Conservation (phyloP, 805 yeast genomes). For the Teunomyces panamensis region DNA sequence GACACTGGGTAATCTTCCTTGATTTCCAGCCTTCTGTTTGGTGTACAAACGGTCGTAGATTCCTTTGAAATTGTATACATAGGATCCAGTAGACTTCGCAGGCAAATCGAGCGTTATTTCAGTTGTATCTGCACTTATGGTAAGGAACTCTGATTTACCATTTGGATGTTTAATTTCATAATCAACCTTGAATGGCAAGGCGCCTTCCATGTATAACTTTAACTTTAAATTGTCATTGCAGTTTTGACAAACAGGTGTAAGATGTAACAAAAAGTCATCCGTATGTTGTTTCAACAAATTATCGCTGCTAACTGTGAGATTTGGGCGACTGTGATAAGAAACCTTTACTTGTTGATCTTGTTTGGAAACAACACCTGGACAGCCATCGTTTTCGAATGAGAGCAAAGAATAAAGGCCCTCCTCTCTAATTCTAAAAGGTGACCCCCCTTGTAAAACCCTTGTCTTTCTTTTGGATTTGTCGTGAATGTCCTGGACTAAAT, state of each 20-base stretch:
- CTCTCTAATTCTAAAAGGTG: slow-evolving; percentile 28
- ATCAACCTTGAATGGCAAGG: slow-evolving; percentile 65
- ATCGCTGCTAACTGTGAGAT: slow-evolving; percentile 15
- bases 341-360: slow-evolving; percentile 18
- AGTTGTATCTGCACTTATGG: slow-evolving; percentile 29
- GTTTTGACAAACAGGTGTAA: slow-evolving; percentile 32
- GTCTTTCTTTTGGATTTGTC: slow-evolving; percentile 17
- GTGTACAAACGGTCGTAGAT: slow-evolving; percentile 65
- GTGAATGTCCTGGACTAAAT: slow-evolving; percentile 22
- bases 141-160: slow-evolving; percentile 42
- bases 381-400: slow-evolving; percentile 41
- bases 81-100: slow-evolving; percentile 52
- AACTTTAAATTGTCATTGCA: slow-evolving; percentile 20
- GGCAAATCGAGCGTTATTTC: slow-evolving; percentile 35
- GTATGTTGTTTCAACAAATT: slow-evolving; percentile 19
- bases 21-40: slow-evolving; percentile 24
- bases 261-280: slow-evolving; percentile 20
- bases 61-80: slow-evolving; percentile 57
- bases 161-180: slow-evolving; percentile 61
- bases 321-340: slow-evolving; percentile 24
- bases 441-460: slow-evolving; percentile 6
- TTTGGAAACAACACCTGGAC: slow-evolving; percentile 38
- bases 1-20: slow-evolving; percentile 15
- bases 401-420: slow-evolving; percentile 44
- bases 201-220: slow-evolving; percentile 48